Evolutionary conservation across 164 flowering plant species (phyloP), one percentile per base, ranked within the genome.

Genomic region (Chimonanthus praecox): DNA sequence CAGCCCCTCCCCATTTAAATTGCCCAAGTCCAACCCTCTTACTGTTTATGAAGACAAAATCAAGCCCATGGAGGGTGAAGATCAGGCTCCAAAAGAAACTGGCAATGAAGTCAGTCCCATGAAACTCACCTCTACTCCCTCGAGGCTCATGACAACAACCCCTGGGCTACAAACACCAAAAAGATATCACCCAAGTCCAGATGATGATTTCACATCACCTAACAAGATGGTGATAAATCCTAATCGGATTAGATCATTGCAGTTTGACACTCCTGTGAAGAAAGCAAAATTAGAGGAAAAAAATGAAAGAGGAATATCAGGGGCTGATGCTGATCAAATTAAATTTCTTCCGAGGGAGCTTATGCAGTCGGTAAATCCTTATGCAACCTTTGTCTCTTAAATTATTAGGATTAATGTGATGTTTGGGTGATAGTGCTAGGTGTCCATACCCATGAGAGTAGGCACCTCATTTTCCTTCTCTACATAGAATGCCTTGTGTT

Each of bases 331-430:
- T 68, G 89, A 89, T 73, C 70, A 82, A 62, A 51, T 82, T 21
- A 88, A 85, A 50, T 78, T 89, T 68, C 92, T 95, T 62, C 85
- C 92, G 0, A 79, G 83, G 69, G 63, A 73, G 45, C 89, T 92
- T 75, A n/a, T 91, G 66, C 83, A 86, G 74, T 89, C 93, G 82
- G 99, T 94, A 89, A 82, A 81, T 73, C 54, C 54, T 5, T 60
- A 47, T 54, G 60, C 11, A 43, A 11, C n/a, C 3, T 4, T 43
- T 3, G 15, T 33, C 33, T 33, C 33, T 33, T 33, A 33, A 33
- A 33, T 1, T 33, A 33, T 33, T 33, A 33, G 2, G 33, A 33
- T 33, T 33, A 33, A 33, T 33, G 33, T 33, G 33, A 33, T 33
- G 33, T 33, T 33, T 33, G 33, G 33, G 33, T 33, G 33, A 33